Percentiles rank a stretch among this genome's conserved stretches.
Evolutionary conservation across 768 basidiomycete genomes (phyloP).

Genomic region (Baorangia bicolor): DNA sequence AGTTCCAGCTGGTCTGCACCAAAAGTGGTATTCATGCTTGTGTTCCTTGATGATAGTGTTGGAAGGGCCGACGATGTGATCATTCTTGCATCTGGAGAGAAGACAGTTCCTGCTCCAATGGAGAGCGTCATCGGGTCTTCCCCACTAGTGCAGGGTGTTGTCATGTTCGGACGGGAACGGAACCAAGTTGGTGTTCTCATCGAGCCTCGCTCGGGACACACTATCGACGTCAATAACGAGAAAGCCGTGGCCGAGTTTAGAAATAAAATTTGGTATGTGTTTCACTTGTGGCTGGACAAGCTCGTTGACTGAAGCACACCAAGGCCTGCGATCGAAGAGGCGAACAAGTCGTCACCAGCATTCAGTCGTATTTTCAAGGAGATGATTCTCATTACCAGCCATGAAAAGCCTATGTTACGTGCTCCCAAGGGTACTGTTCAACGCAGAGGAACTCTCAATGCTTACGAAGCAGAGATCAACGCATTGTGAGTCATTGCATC

Average conservation of each 20-base stretch:
- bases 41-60: constrained; percentile 4
- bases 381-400: constrained; percentile 48
- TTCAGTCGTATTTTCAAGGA: constrained; percentile 51
- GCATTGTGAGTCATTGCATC: constrained; percentile 33
- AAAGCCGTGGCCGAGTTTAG: constrained; percentile 29
- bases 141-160: constrained; percentile 18
- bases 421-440: constrained; percentile 47
- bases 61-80: constrained; percentile 39
- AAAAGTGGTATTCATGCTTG: background rate
- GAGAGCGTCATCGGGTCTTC: constrained; percentile 25
- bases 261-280: constrained; percentile 31
- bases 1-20: background rate
- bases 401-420: constrained; percentile 43
- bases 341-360: constrained; percentile 40
- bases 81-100: constrained; percentile 25
- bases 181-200: constrained; percentile 34
- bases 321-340: constrained; percentile 45
- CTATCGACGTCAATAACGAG: constrained; percentile 22
- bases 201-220: constrained; percentile 19
- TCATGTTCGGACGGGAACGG: constrained; percentile 38
- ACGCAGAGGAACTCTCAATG: constrained; percentile 37
- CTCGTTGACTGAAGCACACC: background rate
- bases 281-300: background rate
- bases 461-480: constrained; percentile 48
- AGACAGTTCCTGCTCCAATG: constrained; percentile 30